phyloP scores from a whole-genome alignment of 1,284 basidiomycete species.

The Ustilago sp. region DNA sequence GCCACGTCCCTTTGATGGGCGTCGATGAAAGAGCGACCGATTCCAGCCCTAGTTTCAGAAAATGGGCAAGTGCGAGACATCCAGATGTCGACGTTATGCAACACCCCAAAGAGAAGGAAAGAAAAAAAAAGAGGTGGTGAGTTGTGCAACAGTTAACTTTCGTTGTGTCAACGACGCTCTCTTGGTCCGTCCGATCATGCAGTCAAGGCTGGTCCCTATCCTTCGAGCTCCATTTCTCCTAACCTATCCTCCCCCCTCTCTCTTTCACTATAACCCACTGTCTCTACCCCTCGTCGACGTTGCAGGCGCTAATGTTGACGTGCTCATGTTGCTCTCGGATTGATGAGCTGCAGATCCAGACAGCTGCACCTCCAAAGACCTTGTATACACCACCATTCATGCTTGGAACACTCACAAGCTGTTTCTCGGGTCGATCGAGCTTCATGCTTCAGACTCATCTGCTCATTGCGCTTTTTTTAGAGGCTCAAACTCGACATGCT shows the following conservation, averaged over 20 bases:
- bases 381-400: not conserved
- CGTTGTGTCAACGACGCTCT: too few relatives aligned
- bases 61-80: conserved; percentile 4
- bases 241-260: not conserved
- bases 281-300: not conserved
- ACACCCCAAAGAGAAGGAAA: not conserved
- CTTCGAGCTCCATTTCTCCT: too few relatives aligned
- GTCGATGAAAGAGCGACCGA: conserved; percentile 4
- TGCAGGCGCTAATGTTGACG: not conserved
- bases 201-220: too few relatives aligned
- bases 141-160: too few relatives aligned
- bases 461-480: not conserved
- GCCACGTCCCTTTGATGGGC: conserved; percentile 18
- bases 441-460: not conserved
- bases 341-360: not conserved
- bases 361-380: not conserved
- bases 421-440: conserved; percentile 1
- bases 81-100: conserved; percentile 4
- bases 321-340: not conserved
- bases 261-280: not conserved
- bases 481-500: not conserved
- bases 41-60: conserved; percentile 37
- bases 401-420: conserved; percentile 1
- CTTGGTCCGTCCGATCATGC: too few relatives aligned
- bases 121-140: not conserved